These are phyloP conservation scores for Elongisporangium undulatum DNA, from an alignment of 352 stramenopile genomes.

Conservation along the genomic window DNA sequence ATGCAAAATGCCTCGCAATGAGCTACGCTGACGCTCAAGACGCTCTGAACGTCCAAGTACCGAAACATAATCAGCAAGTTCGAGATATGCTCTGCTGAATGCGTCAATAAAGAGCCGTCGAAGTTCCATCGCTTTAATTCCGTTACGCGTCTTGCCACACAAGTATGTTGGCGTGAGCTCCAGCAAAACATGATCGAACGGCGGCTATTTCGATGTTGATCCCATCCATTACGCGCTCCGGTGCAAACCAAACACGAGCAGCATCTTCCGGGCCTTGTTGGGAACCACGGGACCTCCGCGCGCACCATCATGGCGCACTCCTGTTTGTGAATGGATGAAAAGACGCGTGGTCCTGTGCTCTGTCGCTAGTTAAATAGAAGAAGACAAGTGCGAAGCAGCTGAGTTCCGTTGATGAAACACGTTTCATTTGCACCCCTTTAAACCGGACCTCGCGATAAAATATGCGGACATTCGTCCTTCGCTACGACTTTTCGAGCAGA, in stretches of 20 bases:
- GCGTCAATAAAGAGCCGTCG: conserved; percentile 1
- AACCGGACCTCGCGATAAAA: neutral
- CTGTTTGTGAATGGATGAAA: neutral
- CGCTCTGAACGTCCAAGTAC: conserved; percentile 2
- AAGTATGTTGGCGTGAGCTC: neutral
- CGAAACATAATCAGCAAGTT: conserved; percentile 13
- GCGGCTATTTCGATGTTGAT: neutral
- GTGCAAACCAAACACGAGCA: conserved; percentile 1
- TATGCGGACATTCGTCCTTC: neutral
- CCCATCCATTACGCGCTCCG: neutral
- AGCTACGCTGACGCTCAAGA: conserved; percentile 2
- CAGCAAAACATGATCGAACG: neutral
- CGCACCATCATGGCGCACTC: neutral
- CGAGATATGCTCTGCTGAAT: conserved; percentile 6
- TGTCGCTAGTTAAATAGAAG: neutral
- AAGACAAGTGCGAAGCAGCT: neutral
- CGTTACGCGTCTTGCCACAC: neutral
- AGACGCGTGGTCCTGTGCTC: neutral
- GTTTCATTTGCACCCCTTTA: neutral
- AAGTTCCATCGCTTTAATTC: conserved; percentile 15
- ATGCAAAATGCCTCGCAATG: conserved; percentile 7
- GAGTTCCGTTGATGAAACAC: neutral
- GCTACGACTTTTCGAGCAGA: neutral
- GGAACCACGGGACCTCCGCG: neutral
- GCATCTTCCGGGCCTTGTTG: neutral